Base-by-base conservation (phyloP, 2,329 filamentous ascomycete species). In the Colletotrichum orbiculare region DNA sequence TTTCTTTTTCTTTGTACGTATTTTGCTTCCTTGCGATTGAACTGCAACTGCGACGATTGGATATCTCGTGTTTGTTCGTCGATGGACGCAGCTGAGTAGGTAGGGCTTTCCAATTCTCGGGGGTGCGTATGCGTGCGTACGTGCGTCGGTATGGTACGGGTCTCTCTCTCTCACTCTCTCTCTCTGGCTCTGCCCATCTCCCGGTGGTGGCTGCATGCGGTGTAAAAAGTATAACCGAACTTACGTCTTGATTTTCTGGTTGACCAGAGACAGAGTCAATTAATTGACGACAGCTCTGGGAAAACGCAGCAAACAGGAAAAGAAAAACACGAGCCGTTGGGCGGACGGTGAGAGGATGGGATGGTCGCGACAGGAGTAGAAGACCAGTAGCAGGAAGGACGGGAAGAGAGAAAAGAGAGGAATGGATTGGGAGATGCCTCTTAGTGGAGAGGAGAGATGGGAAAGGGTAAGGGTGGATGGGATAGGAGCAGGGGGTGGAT, bases 391-490 rank as follows among this genome's bases (percentile, higher is more conserved):
- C 60, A 67, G 54, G 45, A 67, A 61, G 46, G 65, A 55, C 47
- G 55, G 55, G 25, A 39, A 61, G 60, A 67, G 67, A 67, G 60
- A 60, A 67, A 67, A 67, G 65, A 68, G 67, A 67, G 67, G 60
- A 68, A 67, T 66, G 65, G 67, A 61, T 61, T 66, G 65, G 60
- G 65, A 61, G 67, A 60, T 68, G 60, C 54, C 60, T 67, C 66
- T 68, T 67, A 67, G 67, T 64, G 67, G 64, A 65, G 62, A 65
- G 65, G 58, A 55, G 67, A 66, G 54, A 62, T 60, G 57, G 58
- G 59, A 58, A 67, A 64, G 55, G 60, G 56, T 54, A 64, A 64
- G 64, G 64, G 62, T 65, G 47, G 57, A 56, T 47, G 47, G 59
- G 61, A 47, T 64, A 61, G 42, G 64, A 56, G 45, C 60, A 62